Evolutionary conservation across 371 early-diverging fungal species (phyloP), one percentile per base, ranked within the genome.

Genomic region (Mucor piriformis): DNA sequence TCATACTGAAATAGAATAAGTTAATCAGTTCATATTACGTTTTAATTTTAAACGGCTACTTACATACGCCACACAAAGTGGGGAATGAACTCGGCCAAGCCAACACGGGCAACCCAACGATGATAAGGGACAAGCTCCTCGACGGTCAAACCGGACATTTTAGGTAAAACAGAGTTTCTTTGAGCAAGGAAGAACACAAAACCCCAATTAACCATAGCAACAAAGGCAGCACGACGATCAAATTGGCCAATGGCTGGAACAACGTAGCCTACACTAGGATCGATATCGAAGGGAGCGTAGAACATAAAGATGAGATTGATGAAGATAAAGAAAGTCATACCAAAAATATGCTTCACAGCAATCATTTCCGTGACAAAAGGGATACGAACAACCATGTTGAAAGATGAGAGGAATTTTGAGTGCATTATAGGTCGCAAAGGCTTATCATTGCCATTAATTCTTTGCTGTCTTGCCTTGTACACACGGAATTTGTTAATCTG

Each of bases 1-100:
- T 29, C 20, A 18, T 18, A 16, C 54, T 54, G 21, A 2, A 33
- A 18, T 13, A 23, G 18, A 24, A n/a, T n/a, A 40, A 37, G n/a
- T 24, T 15, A 1, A 42, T 10, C 23, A 3, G 6, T 1, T 37
- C 12, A 24, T 50, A n/a, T 40, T 52, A n/a, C 23, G 21, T 2
- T 33, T 23, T 23, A 46, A 12, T 24, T 46, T n/a, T 37, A 37
- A 37, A 37, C n/a, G 13, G 21, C 44, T 29, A 66, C 75, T 63
- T 74, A 74, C 79, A 78, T 78, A 34, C 79, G 61, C 63, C 68
- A 79, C 4, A 74, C 70, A 61, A 76, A 67, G 43, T 79, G 80
- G 35, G 74, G 72, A 0, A 79, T 50, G 38, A 67, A 71, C 47
- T 79, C 73, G 2, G 58, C 54, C n/a, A 76, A 57, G 15, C 80